Base-by-base conservation (phyloP, 208 protist genomes). In the Crithidia sp. region DNA sequence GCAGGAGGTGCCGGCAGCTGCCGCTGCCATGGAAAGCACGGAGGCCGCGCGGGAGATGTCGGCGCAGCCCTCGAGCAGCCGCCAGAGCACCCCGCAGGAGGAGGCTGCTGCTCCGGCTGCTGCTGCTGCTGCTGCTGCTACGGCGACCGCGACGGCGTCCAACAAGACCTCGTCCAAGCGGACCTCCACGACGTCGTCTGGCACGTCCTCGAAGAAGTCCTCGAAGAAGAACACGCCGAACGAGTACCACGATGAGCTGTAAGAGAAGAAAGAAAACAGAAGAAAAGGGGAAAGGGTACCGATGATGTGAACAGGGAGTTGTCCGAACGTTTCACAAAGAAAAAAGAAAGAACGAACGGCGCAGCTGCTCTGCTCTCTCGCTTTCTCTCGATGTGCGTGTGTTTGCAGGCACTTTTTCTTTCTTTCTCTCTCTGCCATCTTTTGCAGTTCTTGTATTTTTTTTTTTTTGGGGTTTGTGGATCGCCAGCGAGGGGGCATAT, bases 1-100 rank as follows among this genome's bases (percentile, higher is more conserved):
- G 5, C 8, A 54, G 44, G 62, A 67, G 49, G 62, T 56, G 49
- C 62, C 62, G 6, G 62, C 43, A 2, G 56, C 67, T n/a, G 45
- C 47, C 0, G 44, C 47, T 28, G 52, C 54, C 28, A 28, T 64
- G 67, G 57, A 71, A 1, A 28, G 28, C 28, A 28, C 28, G 43
- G 36, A 65, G 69, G 39, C 55, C 17, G 37, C 58, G n/a, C 56
- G n/a, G 16, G 55, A 63, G 58, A 47, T 39, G n/a, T 16, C 52
- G 44, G 45, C 37, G 54, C 56, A 41, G 40, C 67, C 43, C 3
- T 4, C 59, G 36, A 66, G 59, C 43, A 37, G 28, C 43, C 53
- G 55, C 45, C 45, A 43, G 47, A 66, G 47, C 61, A 55, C 5
- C 19, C 16, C 55, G n/a, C 44, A 54, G 57, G 13, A 37, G 17